These are phyloP conservation scores for Acanthamoeba polyphaga DNA, from an alignment of 208 protist genomes.

Conservation along the genomic window DNA sequence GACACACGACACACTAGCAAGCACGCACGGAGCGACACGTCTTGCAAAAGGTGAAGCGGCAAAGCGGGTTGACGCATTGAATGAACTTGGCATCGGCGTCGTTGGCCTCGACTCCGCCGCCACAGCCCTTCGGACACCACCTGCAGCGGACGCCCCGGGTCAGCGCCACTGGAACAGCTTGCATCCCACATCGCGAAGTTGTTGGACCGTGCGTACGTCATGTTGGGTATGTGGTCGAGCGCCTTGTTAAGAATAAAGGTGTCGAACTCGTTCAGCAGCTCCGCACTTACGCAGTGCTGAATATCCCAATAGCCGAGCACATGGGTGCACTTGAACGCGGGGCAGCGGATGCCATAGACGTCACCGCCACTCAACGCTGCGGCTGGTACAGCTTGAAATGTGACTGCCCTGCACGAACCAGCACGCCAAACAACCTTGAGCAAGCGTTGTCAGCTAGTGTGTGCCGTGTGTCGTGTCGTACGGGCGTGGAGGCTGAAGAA, in stretches of 20 bases:
- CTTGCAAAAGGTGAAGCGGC: neutral
- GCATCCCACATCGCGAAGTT: neutral
- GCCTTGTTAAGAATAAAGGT: constrained; percentile 24
- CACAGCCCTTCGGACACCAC: neutral
- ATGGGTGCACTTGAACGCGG: neutral
- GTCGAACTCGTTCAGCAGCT: neutral
- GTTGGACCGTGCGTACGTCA: neutral
- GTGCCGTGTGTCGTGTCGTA: neutral
- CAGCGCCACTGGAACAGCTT: neutral
- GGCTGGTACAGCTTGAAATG: neutral
- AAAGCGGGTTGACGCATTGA: constrained; percentile 14
- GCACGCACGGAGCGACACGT: neutral
- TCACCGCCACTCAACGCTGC: neutral
- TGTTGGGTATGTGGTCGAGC: neutral
- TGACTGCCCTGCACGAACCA: no score
- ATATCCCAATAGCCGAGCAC: neutral
- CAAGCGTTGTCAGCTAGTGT: neutral
- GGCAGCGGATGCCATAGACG: neutral
- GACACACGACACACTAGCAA: no score
- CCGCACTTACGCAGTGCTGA: neutral
- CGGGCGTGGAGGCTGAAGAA: neutral
- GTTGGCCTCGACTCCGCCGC: neutral
- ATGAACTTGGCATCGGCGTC: neutral
- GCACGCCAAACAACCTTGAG: neutral
- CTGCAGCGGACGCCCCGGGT: neutral